Base-by-base conservation (phyloP, 2,329 filamentous ascomycete genomes). In the Calonectria pteridis region DNA sequence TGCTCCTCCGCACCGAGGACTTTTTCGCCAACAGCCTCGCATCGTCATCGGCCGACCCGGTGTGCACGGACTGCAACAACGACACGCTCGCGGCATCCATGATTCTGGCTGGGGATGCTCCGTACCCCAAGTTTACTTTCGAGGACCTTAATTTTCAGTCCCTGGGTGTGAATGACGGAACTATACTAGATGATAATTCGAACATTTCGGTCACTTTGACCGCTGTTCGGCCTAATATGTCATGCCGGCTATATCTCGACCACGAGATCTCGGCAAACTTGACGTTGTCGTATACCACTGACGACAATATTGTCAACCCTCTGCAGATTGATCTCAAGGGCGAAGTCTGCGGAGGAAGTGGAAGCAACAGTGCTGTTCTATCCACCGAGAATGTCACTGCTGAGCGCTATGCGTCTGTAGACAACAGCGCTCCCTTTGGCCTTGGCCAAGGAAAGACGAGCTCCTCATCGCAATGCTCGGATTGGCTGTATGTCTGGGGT, bases 401-500 rank as follows among this genome's bases (percentile, higher is more conserved):
- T 1, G 26, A 67, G 0, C 72, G 69, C 13, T 53, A 63, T 23
- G 23, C 33, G 4, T 23, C 40, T 20, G 65, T 49, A 26, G 59
- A 68, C 2, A 58, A 43, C 6, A 67, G 55, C 16, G 64, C 65
- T 3, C 43, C 78, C 4, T 81, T 81, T 28, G 79, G 79, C 14
- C 70, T 76, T 3, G 78, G 73, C 0, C 50, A 75, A 28, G 43
- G 73, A 43, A 81, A 79, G 50, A 71, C 78, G n/a, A 70, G 20
- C 16, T 73, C 73, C 6, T 72, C 78, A 9, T 31, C 77, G 9
- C 82, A 84, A 59, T 84, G 78, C 64, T 82, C 76, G 7, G 80
- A 83, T 67, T 83, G 82, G 79, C 35, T 84, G 28, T 86, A 83
- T 63, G 77, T 83, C 50, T 86, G 84, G 84, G 84, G 84, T 37